Conservation (phyloP, 2,329 filamentous ascomycete species). For the Ophiostoma australiae region DNA sequence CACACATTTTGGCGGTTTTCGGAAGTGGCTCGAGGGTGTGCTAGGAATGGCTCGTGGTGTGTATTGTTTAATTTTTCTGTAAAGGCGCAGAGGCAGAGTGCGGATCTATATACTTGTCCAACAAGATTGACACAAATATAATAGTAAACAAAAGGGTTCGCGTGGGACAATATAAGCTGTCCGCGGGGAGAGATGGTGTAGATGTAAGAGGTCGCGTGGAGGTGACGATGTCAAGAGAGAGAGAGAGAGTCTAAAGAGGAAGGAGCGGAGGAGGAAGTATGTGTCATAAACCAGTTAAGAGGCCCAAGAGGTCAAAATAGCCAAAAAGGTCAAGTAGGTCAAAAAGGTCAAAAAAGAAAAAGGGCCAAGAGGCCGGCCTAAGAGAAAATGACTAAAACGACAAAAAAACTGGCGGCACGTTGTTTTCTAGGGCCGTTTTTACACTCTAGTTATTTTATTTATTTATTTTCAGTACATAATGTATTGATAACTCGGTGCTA, state of each 20-base stretch:
- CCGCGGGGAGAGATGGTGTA: constrained; percentile 16
- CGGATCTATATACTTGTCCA: constrained; percentile 17
- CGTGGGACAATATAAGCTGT: constrained; percentile 14
- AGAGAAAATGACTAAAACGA: neutral
- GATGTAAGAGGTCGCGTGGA: constrained; percentile 18
- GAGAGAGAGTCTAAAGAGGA: constrained; percentile 5
- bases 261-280: constrained; percentile 3
- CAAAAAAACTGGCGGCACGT: constrained; percentile 18
- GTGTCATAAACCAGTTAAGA: constrained; percentile 4
- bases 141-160: constrained; percentile 3
- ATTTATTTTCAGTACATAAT: constrained; percentile 6
- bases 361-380: neutral
- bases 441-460: constrained; percentile 17
- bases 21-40: neutral
- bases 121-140: neutral
- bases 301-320: neutral
- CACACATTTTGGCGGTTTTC: constrained; percentile 64
- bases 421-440: constrained; percentile 23
- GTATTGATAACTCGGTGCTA: constrained; percentile 15
- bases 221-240: constrained; percentile 17
- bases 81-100: neutral
- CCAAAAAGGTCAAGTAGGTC: neutral
- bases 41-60: constrained; percentile 1
- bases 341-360: neutral
- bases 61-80: neutral